phyloP scores from a whole-genome alignment of 1,139 yeast species.

The Nakaseomyces nivariensis region DNA sequence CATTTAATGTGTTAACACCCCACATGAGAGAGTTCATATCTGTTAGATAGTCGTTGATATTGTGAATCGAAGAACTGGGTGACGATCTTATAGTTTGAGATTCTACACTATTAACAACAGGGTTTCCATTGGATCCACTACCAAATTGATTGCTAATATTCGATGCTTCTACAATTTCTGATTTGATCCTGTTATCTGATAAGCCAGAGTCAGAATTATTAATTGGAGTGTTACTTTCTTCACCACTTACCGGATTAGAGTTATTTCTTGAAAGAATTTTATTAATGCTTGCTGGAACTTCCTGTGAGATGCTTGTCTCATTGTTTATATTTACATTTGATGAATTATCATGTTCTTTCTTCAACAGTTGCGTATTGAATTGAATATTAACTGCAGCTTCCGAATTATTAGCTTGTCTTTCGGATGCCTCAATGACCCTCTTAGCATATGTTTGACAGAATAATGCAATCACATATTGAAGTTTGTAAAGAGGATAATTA shows the following conservation, averaged over 20 bases:
- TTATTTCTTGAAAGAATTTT: neutral
- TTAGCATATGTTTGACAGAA: constrained; percentile 52
- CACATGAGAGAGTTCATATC: constrained; percentile 20
- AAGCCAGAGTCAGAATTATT: neutral
- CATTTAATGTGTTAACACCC: constrained; percentile 25
- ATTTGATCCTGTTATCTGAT: neutral
- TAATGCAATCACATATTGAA: constrained; percentile 44
- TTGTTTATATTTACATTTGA: neutral
- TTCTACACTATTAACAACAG: neutral
- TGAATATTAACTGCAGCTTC: neutral
- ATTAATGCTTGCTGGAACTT: neutral
- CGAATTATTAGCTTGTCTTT: constrained; percentile 1
- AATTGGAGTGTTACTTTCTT: neutral
- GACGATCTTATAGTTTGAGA: constrained; percentile 6
- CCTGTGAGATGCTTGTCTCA: neutral
- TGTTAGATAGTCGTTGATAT: constrained; percentile 19
- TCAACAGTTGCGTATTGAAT: constrained; percentile 5
- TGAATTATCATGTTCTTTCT: neutral
- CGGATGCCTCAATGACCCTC: constrained; percentile 33
- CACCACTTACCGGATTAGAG: neutral
- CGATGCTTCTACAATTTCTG: neutral
- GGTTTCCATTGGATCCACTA: neutral
- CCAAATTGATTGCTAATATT: neutral
- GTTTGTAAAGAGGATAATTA: constrained; percentile 44
- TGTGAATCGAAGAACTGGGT: constrained; percentile 17